Evolutionary conservation across 176 grass and related monocot species (phyloP).

Genomic region (Triticum dicoccoides): DNA sequence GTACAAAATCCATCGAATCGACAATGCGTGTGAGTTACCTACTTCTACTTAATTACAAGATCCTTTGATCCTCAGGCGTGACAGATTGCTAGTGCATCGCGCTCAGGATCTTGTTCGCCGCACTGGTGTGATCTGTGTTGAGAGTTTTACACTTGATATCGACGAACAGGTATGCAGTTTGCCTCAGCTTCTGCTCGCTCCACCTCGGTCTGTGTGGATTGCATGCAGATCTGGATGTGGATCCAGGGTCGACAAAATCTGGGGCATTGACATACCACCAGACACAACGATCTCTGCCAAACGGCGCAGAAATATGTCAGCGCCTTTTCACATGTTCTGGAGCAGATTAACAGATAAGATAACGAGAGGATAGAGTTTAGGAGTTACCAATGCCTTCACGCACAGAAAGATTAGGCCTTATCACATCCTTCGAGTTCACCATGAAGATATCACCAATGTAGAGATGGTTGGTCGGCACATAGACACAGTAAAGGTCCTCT

Average conservation of each 20-base stretch:
- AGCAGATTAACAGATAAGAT: conserved; percentile 7
- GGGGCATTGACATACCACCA: conserved; percentile 97
- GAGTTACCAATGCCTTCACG: conserved; percentile 90
- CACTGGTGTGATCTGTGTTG: conserved; percentile 21
- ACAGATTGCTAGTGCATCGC: background rate
- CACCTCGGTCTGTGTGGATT: conserved; percentile 40
- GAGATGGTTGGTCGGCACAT: conserved; percentile 96
- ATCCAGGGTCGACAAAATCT: conserved; percentile 78
- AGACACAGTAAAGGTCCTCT: conserved; percentile 92
- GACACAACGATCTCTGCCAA: conserved; percentile 91
- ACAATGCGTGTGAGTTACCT: conserved; percentile 23
- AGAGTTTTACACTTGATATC: background rate
- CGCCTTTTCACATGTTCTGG: background rate
- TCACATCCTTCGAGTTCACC: conserved; percentile 91
- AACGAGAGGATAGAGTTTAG: background rate
- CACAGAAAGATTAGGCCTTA: conserved; percentile 93
- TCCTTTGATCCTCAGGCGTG: conserved; percentile 3
- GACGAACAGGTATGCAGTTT: too few relatives aligned
- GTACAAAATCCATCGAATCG: conserved; percentile 13
- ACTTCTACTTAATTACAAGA: conserved; percentile 50
- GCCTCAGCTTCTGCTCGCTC: conserved; percentile 60
- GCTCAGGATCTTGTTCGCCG: conserved; percentile 30
- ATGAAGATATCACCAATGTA: conserved; percentile 98
- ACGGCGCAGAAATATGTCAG: background rate
- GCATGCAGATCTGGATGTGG: conserved; percentile 32